phyloP scores from a whole-genome alignment of 2,329 filamentous ascomycete species.

The Cladosporium sphaerospermum region DNA sequence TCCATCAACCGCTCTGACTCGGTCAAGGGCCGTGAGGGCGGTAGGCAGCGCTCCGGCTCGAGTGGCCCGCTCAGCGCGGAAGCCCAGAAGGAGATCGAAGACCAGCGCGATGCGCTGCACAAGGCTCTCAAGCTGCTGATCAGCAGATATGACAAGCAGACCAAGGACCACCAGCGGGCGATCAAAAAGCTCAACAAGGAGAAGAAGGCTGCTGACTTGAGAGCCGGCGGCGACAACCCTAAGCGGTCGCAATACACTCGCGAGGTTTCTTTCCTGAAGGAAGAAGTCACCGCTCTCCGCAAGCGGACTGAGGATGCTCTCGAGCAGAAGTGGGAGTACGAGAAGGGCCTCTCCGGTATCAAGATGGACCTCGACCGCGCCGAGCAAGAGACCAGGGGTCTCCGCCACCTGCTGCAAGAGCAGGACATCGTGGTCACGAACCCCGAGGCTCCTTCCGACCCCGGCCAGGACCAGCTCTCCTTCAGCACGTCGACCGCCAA shows the following conservation, averaged over 20 bases:
- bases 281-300: constrained; percentile 78
- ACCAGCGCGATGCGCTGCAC: constrained; percentile 88
- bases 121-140: constrained; percentile 78
- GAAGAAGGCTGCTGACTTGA: constrained; percentile 70
- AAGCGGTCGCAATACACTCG: constrained; percentile 73
- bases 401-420: constrained; percentile 71
- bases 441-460: constrained; percentile 20
- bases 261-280: constrained; percentile 72
- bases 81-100: constrained; percentile 83
- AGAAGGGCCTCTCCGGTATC: constrained; percentile 78
- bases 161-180: constrained; percentile 74
- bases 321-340: constrained; percentile 92
- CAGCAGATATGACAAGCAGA: constrained; percentile 77
- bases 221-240: constrained; percentile 58
- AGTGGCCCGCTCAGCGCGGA: constrained; percentile 48
- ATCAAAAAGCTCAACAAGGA: constrained; percentile 54
- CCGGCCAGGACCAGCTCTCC: constrained; percentile 41
- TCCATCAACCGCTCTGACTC: constrained; percentile 26
- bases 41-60: constrained; percentile 36
- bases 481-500: constrained; percentile 61
- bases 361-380: constrained; percentile 97
- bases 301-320: constrained; percentile 87
- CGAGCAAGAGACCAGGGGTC: constrained; percentile 82
- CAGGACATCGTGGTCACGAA: constrained; percentile 72
- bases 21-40: constrained; percentile 34